phyloP scores from a whole-genome alignment of 805 yeast genomes.

The Helenozyma rhizophorensis region DNA sequence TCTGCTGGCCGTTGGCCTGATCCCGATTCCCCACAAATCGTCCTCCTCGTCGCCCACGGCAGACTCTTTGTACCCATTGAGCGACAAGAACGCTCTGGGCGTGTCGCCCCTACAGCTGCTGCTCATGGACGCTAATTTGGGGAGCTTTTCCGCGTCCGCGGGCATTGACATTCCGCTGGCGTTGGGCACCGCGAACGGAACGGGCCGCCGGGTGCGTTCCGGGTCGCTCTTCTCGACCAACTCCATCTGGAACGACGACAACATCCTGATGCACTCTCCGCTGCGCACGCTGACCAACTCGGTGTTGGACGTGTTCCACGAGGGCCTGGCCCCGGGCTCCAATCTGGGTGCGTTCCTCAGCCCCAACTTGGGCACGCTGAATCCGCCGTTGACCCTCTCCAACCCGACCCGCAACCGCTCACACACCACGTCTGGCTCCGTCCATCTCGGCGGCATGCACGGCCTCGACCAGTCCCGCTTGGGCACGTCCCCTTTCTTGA shows the following conservation, averaged over 20 bases:
- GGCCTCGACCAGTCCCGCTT: slow-evolving; percentile 15
- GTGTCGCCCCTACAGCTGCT: no score
- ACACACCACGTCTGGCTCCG: slow-evolving; percentile 45
- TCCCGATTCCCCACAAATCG: neutral
- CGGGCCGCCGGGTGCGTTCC: slow-evolving; percentile 43
- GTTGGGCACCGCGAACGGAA: slow-evolving; percentile 5
- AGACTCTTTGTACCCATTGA: neutral
- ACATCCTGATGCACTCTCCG: slow-evolving; percentile 14
- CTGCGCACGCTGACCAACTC: slow-evolving; percentile 9
- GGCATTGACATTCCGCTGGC: slow-evolving; percentile 4
- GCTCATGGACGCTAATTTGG: neutral
- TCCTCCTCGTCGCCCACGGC: no score
- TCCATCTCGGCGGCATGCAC: slow-evolving; percentile 17
- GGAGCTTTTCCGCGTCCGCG: neutral
- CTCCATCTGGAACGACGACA: slow-evolving; percentile 59
- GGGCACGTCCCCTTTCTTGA: slow-evolving; percentile 22
- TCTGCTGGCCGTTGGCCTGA: slow-evolving; percentile 1
- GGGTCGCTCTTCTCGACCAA: slow-evolving; percentile 48
- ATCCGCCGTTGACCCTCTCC: slow-evolving; percentile 7
- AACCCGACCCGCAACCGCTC: slow-evolving; percentile 36
- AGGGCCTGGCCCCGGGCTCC: slow-evolving; percentile 4
- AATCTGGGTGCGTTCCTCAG: slow-evolving; percentile 14
- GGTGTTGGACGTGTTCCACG: slow-evolving; percentile 11
- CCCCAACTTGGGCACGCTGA: slow-evolving; percentile 18
- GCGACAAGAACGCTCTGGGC: neutral